Evolutionary conservation across 148 eudicot genomes (phyloP).

Genomic region (Camellia japonica): DNA sequence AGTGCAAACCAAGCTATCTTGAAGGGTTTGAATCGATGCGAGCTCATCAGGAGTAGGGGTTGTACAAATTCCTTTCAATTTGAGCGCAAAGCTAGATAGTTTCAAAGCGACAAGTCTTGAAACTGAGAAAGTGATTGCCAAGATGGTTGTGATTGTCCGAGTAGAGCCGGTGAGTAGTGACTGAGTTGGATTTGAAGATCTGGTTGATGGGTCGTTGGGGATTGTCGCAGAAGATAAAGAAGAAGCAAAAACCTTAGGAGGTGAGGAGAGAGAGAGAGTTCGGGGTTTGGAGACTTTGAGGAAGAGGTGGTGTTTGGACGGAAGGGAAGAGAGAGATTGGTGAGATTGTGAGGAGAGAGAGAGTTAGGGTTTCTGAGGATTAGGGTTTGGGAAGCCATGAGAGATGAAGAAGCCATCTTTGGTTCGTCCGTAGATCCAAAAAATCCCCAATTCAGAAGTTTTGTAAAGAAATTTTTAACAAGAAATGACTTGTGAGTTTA

Average conservation of each 20-base stretch:
- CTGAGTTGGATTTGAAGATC: conserved; percentile 17
- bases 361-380: conserved; percentile 19
- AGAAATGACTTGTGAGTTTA: too few relatives aligned
- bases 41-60: conserved; percentile 23
- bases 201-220: background rate
- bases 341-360: conserved; percentile 5
- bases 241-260: conserved; percentile 20
- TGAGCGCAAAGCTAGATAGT: conserved; percentile 16
- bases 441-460: background rate
- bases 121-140: conserved; percentile 32
- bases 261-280: background rate
- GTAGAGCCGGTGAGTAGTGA: conserved; percentile 34
- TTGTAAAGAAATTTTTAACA: too few relatives aligned
- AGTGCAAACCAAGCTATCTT: conserved; percentile 26
- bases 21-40: conserved; percentile 15
- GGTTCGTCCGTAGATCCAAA: background rate
- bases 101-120: conserved; percentile 29
- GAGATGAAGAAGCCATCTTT: conserved; percentile 4
- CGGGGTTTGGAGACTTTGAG: conserved; percentile 24
- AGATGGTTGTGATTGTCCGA: conserved; percentile 43
- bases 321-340: conserved; percentile 18
- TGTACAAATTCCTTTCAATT: conserved; percentile 19
- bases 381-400: conserved; percentile 31
- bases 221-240: conserved; percentile 11
- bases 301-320: background rate